Base-by-base conservation (phyloP, 2,329 filamentous ascomycete species). In the Ophiostoma angusticollis region DNA sequence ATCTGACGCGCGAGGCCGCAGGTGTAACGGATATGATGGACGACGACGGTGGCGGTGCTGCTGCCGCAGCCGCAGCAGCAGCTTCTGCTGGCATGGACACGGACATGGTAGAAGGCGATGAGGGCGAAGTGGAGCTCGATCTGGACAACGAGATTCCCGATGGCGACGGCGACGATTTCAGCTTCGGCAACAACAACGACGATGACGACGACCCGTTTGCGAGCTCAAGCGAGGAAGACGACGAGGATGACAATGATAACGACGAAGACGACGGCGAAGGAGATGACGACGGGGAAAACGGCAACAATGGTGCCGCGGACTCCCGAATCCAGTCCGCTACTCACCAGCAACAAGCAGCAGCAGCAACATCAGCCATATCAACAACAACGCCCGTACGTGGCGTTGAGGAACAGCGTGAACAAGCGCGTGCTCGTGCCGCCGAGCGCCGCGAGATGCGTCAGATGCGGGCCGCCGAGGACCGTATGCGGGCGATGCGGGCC, bases 101-200 rank as follows among this genome's bases (percentile, higher is more conserved):
- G 1, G 63, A 61, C 19, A 62, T 62, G 24, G 68, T 60, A 8
- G 59, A 60, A 23, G 66, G 70, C 23, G 69, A 71, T 37, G 66
- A 64, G 13, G 69, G 71, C 35, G 66, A 64, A 13, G 74, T 74
- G 57, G 58, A 61, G 41, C 58, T 66, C 27, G 80, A 85, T 58
- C 58, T 84, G 39, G 82, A 86, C 48, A 79, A 81, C 44, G 80
- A 84, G 36, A 78, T 84, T 14, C 80, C 80, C 1, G 78, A 83
- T 51, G 79, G 69, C 3, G 74, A 74, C 25, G 65, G 62, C 8
- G 61, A 56, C 7, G 68, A 66, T 17, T 71, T 71, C 55, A 65
- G 64, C 5, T 62, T 73, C 37, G 65, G 63, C 24, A 60, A 56
- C 35, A 61, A 59, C 4, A 58, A 67, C 3, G 60, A 59, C 2